Evolutionary conservation across 2,329 filamentous ascomycete genomes (phyloP).

Genomic region (Teratosphaeria nubilosa): DNA sequence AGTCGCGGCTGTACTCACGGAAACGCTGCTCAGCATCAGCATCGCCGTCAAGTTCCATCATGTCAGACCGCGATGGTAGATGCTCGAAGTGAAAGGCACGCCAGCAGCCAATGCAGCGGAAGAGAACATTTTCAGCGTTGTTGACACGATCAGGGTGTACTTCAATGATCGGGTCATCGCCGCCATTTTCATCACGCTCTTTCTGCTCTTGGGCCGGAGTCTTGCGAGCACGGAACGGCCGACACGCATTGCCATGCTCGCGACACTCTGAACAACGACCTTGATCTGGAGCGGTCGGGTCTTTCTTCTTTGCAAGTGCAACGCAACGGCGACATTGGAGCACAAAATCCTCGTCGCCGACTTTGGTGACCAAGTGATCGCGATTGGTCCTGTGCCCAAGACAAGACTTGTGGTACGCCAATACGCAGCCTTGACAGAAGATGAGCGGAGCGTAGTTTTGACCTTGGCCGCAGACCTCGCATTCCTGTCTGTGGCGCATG

Average conservation of each 20-base stretch:
- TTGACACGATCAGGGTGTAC: constrained; percentile 59
- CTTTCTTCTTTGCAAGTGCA: constrained; percentile 56
- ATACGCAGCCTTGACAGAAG: constrained; percentile 82
- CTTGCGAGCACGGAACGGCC: constrained; percentile 61
- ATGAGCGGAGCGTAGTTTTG: constrained; percentile 60
- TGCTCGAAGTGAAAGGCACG: constrained; percentile 79
- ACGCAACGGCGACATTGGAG: constrained; percentile 85
- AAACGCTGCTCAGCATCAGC: constrained; percentile 52
- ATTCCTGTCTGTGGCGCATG: constrained; percentile 57
- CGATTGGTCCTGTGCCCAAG: constrained; percentile 62
- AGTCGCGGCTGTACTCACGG: constrained; percentile 61
- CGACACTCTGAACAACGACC: constrained; percentile 64
- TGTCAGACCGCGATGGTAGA: constrained; percentile 47
- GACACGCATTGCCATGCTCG: constrained; percentile 56
- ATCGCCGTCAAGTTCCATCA: constrained; percentile 30
- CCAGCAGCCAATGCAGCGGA: constrained; percentile 69
- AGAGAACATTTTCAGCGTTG: constrained; percentile 65
- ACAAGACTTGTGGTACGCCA: constrained; percentile 73
- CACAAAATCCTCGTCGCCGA: constrained; percentile 66
- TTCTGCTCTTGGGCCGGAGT: constrained; percentile 75
- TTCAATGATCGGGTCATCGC: constrained; percentile 62
- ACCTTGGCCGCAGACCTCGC: constrained; percentile 59
- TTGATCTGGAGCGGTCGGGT: constrained; percentile 57
- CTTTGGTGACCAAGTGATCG: constrained; percentile 85
- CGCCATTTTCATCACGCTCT: constrained; percentile 65